Evolutionary conservation across 1,139 yeast species (phyloP), one percentile per base, ranked within the genome.

Genomic region (Diutina neorugosa): DNA sequence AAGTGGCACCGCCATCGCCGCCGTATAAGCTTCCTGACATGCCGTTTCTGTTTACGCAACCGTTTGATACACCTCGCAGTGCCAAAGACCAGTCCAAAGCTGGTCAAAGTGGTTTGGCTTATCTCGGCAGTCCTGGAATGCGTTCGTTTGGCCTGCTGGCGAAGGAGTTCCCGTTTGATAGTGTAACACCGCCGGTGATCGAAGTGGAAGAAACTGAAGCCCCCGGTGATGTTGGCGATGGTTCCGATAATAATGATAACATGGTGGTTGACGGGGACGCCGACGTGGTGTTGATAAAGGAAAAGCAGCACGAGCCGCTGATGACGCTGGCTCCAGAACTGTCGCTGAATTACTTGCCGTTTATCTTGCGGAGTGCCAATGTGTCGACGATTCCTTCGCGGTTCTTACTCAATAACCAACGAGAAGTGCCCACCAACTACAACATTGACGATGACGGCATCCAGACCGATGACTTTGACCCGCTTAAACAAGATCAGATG

Each of bases 311-410:
- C 14, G 25, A 43, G 7, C 48, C 18, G 12, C 23, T 25, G 27
- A 31, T 31, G 37, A 12, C 18, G n/a, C n/a, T 44, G 23, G 18
- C 48, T 1, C 23, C 48, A n/a, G 18, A 25, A 12, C 23, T 23
- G 12, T 34, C 27, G 19, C 50, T 46, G 50, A 83, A 81, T 58
- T 81, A 82, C 62, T 64, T 84, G 43, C 90, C 89, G 0, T 79
- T 84, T 62, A 71, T 84, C 19, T 63, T 84, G 44, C 66, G 90
- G 54, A 80, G 82, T 51, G 77, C 84, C 55, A 82, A 86, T 41
- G 70, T 82, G 0, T 70, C 75, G 43, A 76, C 85, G 0, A 78
- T 84, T 14, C 90, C 91, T 0, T 68, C 70, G 16, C 62, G 65
- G 14, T 81, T 78, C 57, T 65, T 80, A 44, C 59, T 71, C 51